A percentile compares a stretch with the other conserved stretches of the same genome.
Conservation (phyloP, 192 early-diverging fungal species). For the Linnemannia zychae region DNA sequence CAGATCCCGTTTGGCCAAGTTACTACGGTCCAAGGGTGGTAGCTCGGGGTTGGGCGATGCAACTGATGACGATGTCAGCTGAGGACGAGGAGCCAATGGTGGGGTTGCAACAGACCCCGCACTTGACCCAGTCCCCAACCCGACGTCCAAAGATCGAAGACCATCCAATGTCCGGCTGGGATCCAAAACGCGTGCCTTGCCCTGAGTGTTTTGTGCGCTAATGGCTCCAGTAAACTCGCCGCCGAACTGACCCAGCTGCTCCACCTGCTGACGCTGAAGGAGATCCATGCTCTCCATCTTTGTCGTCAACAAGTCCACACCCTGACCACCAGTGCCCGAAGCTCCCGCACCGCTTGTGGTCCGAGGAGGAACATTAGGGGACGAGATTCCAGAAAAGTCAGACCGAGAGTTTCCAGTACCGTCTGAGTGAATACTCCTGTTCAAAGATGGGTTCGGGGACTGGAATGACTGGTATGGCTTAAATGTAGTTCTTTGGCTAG, state of each 20-base stretch:
- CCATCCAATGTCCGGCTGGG: conserved; percentile 47
- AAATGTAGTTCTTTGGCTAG: not conserved
- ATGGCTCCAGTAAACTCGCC: not conserved
- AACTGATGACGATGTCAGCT: not conserved
- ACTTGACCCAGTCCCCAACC: not conserved
- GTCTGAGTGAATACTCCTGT: conserved; percentile 2
- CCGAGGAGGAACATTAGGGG: not conserved
- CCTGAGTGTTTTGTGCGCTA: conserved; percentile 29
- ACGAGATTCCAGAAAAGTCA: not conserved
- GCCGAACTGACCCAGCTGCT: conserved; percentile 39
- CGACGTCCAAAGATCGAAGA: conserved; percentile 14
- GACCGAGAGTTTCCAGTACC: conserved; percentile 25
- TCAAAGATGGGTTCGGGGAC: not conserved
- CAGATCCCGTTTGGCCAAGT: conserved; percentile 29
- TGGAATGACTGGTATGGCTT: not conserved
- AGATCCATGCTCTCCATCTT: conserved; percentile 21
- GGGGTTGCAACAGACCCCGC: conserved; percentile 1
- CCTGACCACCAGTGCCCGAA: not conserved
- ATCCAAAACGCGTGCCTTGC: conserved; percentile 39
- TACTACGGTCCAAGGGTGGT: conserved; percentile 17
- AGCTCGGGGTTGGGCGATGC: not conserved
- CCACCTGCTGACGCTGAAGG: conserved; percentile 42
- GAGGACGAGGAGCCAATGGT: conserved; percentile 6
- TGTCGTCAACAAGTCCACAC: conserved; percentile 1
- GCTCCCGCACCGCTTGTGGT: not conserved